Conservation (phyloP, 2,329 filamentous ascomycete genomes). For the Fusarium piperis region DNA sequence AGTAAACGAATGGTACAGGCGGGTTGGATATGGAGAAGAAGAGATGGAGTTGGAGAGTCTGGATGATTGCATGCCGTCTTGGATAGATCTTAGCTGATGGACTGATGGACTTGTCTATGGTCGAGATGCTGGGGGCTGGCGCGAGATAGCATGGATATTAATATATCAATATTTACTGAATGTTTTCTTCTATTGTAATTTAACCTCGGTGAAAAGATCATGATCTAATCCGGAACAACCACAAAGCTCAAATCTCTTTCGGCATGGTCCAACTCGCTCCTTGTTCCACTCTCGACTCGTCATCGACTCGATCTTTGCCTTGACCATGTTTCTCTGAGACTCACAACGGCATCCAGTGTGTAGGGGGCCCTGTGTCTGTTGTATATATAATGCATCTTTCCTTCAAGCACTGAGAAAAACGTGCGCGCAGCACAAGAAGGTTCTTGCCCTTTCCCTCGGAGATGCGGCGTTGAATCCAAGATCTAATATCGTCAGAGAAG, state of each 20-base stretch:
- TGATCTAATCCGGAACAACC: no score
- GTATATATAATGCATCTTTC: neutral
- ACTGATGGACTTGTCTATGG: neutral
- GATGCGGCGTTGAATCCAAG: neutral
- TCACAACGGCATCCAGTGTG: no score
- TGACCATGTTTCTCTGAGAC: no score
- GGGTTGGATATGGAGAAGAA: neutral
- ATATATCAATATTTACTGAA: neutral
- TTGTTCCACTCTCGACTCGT: no score
- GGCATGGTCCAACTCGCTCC: no score
- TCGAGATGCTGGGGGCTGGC: neutral
- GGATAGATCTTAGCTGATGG: neutral
- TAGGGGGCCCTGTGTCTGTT: no score
- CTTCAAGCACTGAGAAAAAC: neutral
- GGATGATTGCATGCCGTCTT: neutral
- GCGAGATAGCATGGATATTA: conserved; percentile 8
- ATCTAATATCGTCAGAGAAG: neutral
- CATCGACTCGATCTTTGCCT: no score
- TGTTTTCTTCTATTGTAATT: neutral
- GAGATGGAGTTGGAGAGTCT: neutral
- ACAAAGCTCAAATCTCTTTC: no score
- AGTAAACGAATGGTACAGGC: neutral
- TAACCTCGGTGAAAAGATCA: no score
- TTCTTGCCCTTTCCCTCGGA: neutral
- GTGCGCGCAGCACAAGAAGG: neutral